These are phyloP conservation scores for Candida sakaeoensis DNA, from an alignment of 805 yeast species.

Conservation along the genomic window DNA sequence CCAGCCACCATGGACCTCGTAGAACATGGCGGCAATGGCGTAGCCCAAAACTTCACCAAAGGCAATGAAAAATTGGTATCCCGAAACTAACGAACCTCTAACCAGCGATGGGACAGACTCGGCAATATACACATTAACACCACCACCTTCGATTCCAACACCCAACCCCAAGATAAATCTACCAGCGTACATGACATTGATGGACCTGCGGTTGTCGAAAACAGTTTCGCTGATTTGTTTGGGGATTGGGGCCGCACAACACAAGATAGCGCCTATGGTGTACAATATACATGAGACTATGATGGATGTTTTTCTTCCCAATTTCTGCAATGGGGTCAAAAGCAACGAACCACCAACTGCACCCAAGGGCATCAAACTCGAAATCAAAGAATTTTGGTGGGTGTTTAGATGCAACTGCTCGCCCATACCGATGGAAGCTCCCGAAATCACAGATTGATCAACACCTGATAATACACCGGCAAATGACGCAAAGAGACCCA, in stretches of 20 bases:
- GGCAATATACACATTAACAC: conserved; percentile 59
- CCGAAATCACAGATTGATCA: conserved; percentile 65
- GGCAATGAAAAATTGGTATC: conserved; percentile 63
- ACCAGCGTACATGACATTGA: conserved; percentile 41
- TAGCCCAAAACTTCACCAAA: conserved; percentile 65
- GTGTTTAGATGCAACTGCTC: conserved; percentile 36
- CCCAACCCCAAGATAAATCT: conserved; percentile 61
- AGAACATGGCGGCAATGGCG: conserved; percentile 61
- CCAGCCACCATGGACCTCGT: conserved; percentile 57
- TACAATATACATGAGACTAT: conserved; percentile 56
- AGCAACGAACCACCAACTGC: conserved; percentile 61
- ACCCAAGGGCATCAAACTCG: conserved; percentile 65
- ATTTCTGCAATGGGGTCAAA: conserved; percentile 55
- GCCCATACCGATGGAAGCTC: conserved; percentile 54
- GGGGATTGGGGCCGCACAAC: conserved; percentile 39
- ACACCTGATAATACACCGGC: conserved; percentile 66
- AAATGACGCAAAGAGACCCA: conserved; percentile 57
- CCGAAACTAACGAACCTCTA: conserved; percentile 58
- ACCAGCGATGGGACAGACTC: conserved; percentile 57
- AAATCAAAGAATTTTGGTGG: conserved; percentile 49
- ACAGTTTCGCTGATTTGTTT: conserved; percentile 3
- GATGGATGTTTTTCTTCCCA: conserved; percentile 54
- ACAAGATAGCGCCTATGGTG: conserved; percentile 57
- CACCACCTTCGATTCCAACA: conserved; percentile 64
- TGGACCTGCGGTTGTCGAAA: conserved; percentile 4